Conservation (phyloP, 2,329 filamentous ascomycete species). For the Phaeosphaeria sp. region DNA sequence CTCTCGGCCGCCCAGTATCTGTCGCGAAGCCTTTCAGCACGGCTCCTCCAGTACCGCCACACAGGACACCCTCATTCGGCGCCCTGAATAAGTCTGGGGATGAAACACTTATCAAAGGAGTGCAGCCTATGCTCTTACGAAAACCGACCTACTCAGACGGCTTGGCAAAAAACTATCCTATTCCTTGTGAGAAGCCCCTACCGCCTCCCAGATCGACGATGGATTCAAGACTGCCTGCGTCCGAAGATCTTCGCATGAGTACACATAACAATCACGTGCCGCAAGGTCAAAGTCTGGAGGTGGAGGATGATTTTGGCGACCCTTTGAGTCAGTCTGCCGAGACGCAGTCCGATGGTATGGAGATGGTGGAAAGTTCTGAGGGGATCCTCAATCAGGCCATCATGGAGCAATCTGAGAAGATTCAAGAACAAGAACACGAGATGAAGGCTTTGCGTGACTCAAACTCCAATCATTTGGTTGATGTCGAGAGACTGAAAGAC, state of each 20-base stretch:
- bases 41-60: not conserved
- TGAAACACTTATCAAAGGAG: not conserved
- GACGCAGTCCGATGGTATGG: not conserved
- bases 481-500: not conserved
- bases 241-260: not conserved
- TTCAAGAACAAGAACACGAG: not conserved
- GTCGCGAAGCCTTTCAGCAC: not conserved
- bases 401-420: not conserved
- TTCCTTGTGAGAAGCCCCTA: not conserved
- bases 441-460: not conserved
- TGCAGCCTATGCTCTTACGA: not conserved
- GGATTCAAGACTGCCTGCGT: not conserved
- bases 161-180: not conserved
- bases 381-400: not conserved
- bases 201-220: not conserved
- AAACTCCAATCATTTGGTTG: not conserved
- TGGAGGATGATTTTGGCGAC: not conserved
- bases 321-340: not conserved
- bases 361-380: not conserved
- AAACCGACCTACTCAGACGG: not conserved
- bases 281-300: not conserved
- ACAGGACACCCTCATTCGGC: not conserved
- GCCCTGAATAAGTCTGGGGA: not conserved
- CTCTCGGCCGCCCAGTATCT: not conserved
- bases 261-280: not conserved